Evolutionary conservation across 768 basidiomycete species (phyloP).

Genomic region (Lanmaoa pseudosensibilis): DNA sequence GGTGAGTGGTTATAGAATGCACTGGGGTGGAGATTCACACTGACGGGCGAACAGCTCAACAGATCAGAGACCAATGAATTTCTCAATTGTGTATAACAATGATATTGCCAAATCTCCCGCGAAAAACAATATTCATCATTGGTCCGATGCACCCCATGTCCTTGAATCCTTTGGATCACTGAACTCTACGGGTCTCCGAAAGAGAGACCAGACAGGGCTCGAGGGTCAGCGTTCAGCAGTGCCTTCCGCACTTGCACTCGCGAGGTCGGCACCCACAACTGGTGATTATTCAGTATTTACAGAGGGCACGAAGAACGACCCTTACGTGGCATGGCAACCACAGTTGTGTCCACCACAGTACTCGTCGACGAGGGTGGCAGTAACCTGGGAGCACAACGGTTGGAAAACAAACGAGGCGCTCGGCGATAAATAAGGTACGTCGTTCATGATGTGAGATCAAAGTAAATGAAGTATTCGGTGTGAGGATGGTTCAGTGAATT

Average conservation of each 20-base stretch:
- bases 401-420: background rate
- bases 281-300: background rate
- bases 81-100: background rate
- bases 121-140: background rate
- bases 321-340: background rate
- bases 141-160: background rate
- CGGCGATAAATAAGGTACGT: background rate
- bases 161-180: background rate
- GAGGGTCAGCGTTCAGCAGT: background rate
- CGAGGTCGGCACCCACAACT: background rate
- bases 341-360: background rate
- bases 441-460: background rate
- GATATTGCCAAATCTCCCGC: background rate
- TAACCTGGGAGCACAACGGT: background rate
- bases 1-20: constrained; percentile 37
- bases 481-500: background rate
- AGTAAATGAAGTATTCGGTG: background rate
- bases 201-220: background rate
- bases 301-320: background rate
- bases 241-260: background rate
- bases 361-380: background rate
- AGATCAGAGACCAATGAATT: constrained; percentile 10
- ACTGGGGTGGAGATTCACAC: background rate
- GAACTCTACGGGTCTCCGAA: background rate
- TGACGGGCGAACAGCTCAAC: constrained; percentile 20